Evolutionary conservation across 441 rosid genomes (phyloP).

Genomic region (Omphalea diandra): DNA sequence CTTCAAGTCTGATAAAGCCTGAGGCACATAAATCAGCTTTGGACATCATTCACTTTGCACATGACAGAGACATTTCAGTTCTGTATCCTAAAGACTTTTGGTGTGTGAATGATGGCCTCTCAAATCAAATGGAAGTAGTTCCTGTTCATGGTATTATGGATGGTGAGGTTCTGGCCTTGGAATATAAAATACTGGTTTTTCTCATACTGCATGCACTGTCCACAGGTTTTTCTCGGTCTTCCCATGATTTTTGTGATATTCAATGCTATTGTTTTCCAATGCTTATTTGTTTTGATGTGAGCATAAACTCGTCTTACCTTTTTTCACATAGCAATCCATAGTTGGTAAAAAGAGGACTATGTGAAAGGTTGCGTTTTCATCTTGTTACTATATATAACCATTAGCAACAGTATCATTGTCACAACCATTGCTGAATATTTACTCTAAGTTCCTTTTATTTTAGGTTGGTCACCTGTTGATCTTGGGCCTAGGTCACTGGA

Average conservation of each 20-base stretch:
- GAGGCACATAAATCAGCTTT: slow-evolving; percentile 47
- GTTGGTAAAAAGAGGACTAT: slow-evolving; percentile 3
- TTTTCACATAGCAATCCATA: background rate
- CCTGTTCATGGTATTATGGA: slow-evolving; percentile 42
- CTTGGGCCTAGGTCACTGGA: slow-evolving; percentile 60
- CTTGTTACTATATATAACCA: background rate
- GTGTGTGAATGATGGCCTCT: slow-evolving; percentile 38
- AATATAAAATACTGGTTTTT: background rate
- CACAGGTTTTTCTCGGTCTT: background rate
- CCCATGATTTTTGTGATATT: background rate
- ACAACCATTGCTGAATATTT: slow-evolving; percentile 11
- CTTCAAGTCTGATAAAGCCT: slow-evolving; percentile 43
- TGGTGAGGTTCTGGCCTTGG: slow-evolving; percentile 39
- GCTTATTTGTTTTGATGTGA: background rate
- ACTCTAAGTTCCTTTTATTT: slow-evolving; percentile 18
- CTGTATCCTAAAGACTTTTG: slow-evolving; percentile 60
- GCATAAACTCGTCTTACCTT: background rate
- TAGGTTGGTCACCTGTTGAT: slow-evolving; percentile 73
- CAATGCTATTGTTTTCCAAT: background rate
- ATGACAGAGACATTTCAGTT: slow-evolving; percentile 38
- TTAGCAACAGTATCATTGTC: background rate
- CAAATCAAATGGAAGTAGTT: slow-evolving; percentile 41
- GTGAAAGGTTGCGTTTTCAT: background rate
- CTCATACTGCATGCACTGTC: background rate
- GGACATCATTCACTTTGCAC: slow-evolving; percentile 49